phyloP scores from a whole-genome alignment of 768 basidiomycete genomes.

The Amanita pallidorosea region DNA sequence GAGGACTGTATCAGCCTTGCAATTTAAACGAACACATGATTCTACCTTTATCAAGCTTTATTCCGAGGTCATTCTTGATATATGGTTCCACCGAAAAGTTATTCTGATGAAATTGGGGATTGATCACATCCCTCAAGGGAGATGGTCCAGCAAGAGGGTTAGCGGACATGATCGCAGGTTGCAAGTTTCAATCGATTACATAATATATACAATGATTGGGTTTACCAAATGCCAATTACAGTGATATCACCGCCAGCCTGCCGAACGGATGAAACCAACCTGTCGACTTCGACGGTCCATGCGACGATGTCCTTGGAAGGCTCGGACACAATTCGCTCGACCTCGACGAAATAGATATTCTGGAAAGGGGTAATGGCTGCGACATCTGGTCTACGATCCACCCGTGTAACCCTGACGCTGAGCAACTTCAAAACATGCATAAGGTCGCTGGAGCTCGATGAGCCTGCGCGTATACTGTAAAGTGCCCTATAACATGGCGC shows the following conservation, averaged over 20 bases:
- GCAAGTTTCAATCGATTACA: background rate
- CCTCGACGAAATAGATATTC: conserved; percentile 57
- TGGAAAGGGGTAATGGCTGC: conserved; percentile 32
- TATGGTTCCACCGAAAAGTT: conserved; percentile 74
- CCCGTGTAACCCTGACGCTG: conserved; percentile 29
- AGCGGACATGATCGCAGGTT: conserved; percentile 21
- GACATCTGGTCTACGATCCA: conserved; percentile 56
- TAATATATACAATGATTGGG: background rate
- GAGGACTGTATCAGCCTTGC: background rate
- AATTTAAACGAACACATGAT: conserved; percentile 5
- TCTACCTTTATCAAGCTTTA: conserved; percentile 89
- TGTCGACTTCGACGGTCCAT: conserved; percentile 6
- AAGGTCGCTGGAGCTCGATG: conserved; percentile 10
- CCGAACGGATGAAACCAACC: conserved; percentile 16
- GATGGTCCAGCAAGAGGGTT: conserved; percentile 50
- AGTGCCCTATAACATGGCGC: conserved; percentile 19
- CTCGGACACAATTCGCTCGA: conserved; percentile 19
- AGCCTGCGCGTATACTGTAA: conserved; percentile 16
- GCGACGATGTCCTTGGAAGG: background rate
- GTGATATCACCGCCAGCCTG: conserved; percentile 22
- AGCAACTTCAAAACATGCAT: conserved; percentile 23
- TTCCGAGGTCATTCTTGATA: conserved; percentile 70
- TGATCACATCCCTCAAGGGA: conserved; percentile 55
- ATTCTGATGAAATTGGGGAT: conserved; percentile 92
- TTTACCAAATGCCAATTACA: conserved; percentile 42